Conservation (phyloP, 257 asterid species). For the Scutellaria minor region DNA sequence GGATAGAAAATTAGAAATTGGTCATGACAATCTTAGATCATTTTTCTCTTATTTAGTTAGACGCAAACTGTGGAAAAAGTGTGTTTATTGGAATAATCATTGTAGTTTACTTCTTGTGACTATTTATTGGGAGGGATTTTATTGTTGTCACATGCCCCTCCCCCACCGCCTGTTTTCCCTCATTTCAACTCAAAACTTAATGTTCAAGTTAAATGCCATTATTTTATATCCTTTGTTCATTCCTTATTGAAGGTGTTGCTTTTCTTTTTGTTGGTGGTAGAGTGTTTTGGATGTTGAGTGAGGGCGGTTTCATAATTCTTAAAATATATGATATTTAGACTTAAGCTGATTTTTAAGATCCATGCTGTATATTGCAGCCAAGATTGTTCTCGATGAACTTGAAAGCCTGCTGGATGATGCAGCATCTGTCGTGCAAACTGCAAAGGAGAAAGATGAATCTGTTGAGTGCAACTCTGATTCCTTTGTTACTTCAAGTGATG, state of each 20-base stretch:
- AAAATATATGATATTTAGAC: not conserved
- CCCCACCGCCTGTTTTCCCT: no score
- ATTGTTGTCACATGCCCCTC: no score
- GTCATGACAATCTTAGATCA: not conserved
- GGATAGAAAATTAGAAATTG: no score
- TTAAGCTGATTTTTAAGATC: constrained; percentile 17
- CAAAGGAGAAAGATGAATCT: constrained; percentile 45
- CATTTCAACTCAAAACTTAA: not conserved
- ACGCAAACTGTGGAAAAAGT: not conserved
- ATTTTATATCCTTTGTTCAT: not conserved
- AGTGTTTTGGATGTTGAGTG: not conserved
- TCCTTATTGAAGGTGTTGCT: not conserved
- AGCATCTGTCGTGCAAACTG: constrained; percentile 44
- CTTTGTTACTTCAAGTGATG: constrained; percentile 29
- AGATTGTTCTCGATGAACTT: constrained; percentile 55
- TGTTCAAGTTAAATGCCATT: not conserved
- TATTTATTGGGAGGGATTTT: not conserved
- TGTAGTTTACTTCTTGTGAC: not conserved
- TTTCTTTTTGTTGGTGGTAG: not conserved
- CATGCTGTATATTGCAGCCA: constrained; percentile 50
- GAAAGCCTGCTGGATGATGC: constrained; percentile 61
- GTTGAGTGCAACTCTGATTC: constrained; percentile 34
- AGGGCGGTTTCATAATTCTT: not conserved
- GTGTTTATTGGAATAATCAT: not conserved
- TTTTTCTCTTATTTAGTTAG: not conserved